Base-by-base conservation (phyloP, 1,284 basidiomycete species). In the Trichosporon ovoides region DNA sequence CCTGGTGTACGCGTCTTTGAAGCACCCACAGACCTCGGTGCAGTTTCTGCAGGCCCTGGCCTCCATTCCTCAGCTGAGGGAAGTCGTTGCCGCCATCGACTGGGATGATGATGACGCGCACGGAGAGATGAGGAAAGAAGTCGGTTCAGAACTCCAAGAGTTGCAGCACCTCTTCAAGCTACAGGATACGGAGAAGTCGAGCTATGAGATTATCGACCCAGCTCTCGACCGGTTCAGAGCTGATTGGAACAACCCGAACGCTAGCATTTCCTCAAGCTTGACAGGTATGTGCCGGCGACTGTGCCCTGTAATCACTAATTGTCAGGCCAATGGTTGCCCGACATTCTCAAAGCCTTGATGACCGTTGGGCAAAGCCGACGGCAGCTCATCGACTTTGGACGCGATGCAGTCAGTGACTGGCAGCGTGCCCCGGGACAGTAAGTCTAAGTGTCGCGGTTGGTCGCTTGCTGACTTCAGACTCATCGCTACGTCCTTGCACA, bases 41-140 rank as follows among this genome's bases (percentile, higher is more conserved):
- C 61, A 70, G 35, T 24, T 70, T 24, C 52, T 76, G 7, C 74
- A 76, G 61, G 72, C 67, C 3, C 48, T 75, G 14, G 60, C 61
- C n/a, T 71, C 72, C 12, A 63, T 74, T 4, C 74, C 72, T 5
- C 71, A 73, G 55, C 53, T 75, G 3, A 53, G 69, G 3, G 66
- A 70, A 33, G 66, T 58, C 12, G 51, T 63, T 20, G 35, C 48
- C 7, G 34, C 12, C 2, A 20, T 63, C 14, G 19, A 38, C 10
- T 9, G 16, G 20, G 34, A 36, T 5, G 11, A 14, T 3, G 37
- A 53, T 11, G 60, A 61, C 14, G 10, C 38, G 4, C 3, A 3
- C 9, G 40, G 56, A 53, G 35, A 22, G 1, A 22, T 48, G 24
- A 31, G 43, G 43, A 48, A 48, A 24, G n/a, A 22, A 16, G 43